phyloP scores from a whole-genome alignment of 1,284 basidiomycete species.

The Leucoagaricus sp. region DNA sequence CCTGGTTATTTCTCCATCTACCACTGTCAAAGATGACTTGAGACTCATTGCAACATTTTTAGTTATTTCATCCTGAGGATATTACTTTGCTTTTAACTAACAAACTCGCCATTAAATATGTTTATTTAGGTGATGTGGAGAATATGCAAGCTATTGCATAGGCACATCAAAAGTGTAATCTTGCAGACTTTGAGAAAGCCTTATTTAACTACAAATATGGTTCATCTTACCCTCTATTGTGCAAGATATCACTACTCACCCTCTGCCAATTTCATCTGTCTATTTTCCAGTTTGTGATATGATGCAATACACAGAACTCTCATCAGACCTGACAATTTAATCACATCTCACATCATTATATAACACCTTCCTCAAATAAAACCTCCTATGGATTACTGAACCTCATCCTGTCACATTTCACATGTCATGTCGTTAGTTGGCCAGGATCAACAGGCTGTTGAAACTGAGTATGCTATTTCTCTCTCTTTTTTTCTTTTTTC shows the following conservation, averaged over 20 bases:
- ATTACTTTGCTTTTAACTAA: constrained; percentile 84
- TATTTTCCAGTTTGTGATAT: too few species aligned
- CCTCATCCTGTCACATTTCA: constrained; percentile 89
- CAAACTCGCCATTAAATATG: constrained; percentile 88
- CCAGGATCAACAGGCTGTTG: constrained; percentile 90
- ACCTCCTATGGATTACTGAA: constrained; percentile 92
- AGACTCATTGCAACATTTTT: not conserved
- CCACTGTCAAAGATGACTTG: not conserved
- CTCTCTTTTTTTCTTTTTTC: not conserved
- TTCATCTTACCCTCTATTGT: constrained; percentile 39
- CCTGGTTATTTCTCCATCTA: not conserved
- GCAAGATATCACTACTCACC: not conserved
- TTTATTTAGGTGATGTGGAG: constrained; percentile 82
- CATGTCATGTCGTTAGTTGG: constrained; percentile 90
- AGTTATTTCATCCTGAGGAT: constrained; percentile 79
- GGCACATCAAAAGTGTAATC: constrained; percentile 89
- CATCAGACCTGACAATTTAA: constrained; percentile 91
- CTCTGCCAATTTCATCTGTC: not conserved
- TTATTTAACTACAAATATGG: constrained; percentile 88
- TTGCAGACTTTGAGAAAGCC: constrained; percentile 89
- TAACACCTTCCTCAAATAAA: constrained; percentile 95
- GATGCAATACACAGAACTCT: constrained; percentile 74
- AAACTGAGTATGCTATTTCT: constrained; percentile 91
- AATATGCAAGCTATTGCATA: constrained; percentile 94
- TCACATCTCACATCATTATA: constrained; percentile 93